These are phyloP conservation scores for Chrysoporthe cubensis DNA, from an alignment of 2,329 filamentous ascomycete species.

Conservation along the genomic window DNA sequence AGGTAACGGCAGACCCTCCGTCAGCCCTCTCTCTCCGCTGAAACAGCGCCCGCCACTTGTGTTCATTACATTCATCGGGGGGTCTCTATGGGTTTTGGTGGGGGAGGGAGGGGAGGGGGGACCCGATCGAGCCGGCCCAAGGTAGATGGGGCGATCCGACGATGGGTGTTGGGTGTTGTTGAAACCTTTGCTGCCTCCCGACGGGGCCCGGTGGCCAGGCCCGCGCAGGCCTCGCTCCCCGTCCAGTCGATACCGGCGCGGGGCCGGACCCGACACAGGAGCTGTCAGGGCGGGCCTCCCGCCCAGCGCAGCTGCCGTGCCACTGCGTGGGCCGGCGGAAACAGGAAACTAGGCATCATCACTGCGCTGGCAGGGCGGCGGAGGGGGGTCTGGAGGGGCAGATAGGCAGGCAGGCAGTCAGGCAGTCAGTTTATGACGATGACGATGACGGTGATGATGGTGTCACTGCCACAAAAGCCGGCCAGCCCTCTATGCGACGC, in stretches of 20 bases:
- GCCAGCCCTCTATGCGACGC: neutral
- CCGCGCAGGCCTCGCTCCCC: no score
- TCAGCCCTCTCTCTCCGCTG: neutral
- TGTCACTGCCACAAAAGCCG: neutral
- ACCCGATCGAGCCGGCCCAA: no score
- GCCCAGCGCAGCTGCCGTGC: neutral
- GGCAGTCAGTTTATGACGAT: neutral
- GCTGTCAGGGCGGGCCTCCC: neutral
- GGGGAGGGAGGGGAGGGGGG: no score
- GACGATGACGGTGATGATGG: neutral
- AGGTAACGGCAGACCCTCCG: neutral
- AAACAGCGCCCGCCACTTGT: no score
- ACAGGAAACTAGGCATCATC: conserved; percentile 4
- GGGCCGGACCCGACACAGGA: neutral
- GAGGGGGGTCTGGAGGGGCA: neutral
- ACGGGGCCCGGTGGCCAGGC: no score
- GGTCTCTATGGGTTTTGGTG: no score
- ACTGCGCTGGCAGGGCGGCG: neutral
- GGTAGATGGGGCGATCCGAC: no score
- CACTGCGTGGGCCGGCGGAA: neutral
- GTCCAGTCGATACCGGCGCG: no score
- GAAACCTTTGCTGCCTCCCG: no score
- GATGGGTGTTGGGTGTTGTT: no score
- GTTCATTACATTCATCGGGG: no score
- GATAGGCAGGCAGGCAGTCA: no score